phyloP scores from a whole-genome alignment of 305 asterid genomes.

The Solanum hybrid region DNA sequence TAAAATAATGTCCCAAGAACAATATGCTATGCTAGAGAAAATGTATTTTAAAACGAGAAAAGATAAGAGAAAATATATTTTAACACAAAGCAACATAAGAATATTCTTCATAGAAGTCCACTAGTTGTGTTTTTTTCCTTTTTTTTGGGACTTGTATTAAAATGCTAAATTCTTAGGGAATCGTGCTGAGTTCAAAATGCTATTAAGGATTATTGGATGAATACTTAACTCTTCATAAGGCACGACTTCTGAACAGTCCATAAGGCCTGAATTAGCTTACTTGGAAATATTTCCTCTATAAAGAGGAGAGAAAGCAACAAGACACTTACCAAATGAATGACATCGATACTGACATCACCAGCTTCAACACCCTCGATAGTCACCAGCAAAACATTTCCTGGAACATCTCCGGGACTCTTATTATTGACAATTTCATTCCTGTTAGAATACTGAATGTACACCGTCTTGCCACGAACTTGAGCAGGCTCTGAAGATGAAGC shows the following conservation, averaged over 20 bases:
- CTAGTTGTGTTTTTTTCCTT: neutral
- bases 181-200: neutral
- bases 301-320: neutral
- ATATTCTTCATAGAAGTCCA: neutral
- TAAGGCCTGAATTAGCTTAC: neutral
- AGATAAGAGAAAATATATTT: neutral
- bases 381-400: conserved; percentile 75
- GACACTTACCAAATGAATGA: conserved; percentile 62
- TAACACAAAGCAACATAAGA: neutral
- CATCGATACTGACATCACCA: conserved; percentile 77
- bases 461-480: conserved; percentile 69
- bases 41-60: neutral
- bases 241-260: neutral
- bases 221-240: neutral
- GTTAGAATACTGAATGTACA: conserved; percentile 73
- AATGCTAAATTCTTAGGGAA: neutral
- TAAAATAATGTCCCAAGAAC: neutral
- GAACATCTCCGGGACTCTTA: conserved; percentile 76
- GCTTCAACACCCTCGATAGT: conserved; percentile 83
- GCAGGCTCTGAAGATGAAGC: conserved; percentile 85
- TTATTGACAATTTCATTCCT: conserved; percentile 76
- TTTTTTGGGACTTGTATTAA: neutral
- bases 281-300: neutral
- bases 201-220: neutral
- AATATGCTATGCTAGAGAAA: neutral